phyloP scores from a whole-genome alignment of 208 protist species.

The Acanthamoeba sp. region DNA sequence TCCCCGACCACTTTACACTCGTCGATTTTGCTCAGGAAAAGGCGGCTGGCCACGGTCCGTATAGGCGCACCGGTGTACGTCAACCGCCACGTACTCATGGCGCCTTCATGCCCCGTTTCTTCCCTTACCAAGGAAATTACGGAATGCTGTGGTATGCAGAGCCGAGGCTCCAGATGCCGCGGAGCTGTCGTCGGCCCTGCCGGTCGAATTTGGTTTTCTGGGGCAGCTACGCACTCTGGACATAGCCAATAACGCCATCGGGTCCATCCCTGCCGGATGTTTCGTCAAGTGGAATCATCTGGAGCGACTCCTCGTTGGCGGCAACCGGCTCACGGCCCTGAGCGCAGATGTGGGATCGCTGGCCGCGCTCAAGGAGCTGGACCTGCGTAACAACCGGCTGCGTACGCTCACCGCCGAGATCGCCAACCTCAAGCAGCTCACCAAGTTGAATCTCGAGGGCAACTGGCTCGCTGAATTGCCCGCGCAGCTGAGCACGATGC shows the following conservation, averaged over 20 bases:
- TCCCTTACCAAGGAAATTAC: too few relatives aligned
- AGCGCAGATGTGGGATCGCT: background rate
- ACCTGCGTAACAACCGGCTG: slow-evolving; percentile 11
- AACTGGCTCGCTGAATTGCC: slow-evolving; percentile 10
- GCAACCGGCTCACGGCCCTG: slow-evolving; percentile 19
- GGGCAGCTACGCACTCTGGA: background rate
- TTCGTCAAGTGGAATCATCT: background rate
- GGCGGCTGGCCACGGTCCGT: background rate
- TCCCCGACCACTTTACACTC: background rate
- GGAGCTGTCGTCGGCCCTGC: background rate
- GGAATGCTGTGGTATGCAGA: too few relatives aligned
- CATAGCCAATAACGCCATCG: slow-evolving; percentile 22
- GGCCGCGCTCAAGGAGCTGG: background rate
- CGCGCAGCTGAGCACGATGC: background rate
- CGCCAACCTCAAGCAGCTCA: slow-evolving; percentile 8
- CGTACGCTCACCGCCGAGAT: background rate
- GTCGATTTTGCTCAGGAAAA: background rate
- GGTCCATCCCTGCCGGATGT: background rate
- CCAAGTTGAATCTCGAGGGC: slow-evolving; percentile 1
- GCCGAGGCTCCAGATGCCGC: too few relatives aligned
- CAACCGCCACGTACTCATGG: too few relatives aligned
- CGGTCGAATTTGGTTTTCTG: background rate
- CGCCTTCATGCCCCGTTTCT: too few relatives aligned
- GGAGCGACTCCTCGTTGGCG: background rate
- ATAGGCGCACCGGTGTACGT: too few relatives aligned